Percentiles rank a stretch among this genome's conserved stretches.
These are phyloP conservation scores for Aspergillus mulundensis DNA, from an alignment of 495 filamentous ascomycete genomes.

Conservation along the genomic window DNA sequence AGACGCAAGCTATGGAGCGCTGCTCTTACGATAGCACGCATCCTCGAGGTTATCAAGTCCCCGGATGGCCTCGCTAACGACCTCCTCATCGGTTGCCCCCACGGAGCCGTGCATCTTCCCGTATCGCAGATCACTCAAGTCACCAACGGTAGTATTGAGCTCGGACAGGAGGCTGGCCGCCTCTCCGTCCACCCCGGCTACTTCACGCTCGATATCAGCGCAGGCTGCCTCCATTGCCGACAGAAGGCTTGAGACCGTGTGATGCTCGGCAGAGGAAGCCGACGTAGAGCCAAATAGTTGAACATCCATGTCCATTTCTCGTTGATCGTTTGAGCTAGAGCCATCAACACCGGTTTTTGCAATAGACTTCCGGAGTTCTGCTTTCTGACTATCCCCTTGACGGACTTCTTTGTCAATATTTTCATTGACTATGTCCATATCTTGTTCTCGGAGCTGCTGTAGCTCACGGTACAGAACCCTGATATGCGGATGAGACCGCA, in stretches of 20 bases:
- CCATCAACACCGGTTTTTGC: conserved; percentile 52
- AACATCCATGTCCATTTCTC: conserved; percentile 67
- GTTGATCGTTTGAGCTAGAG: conserved; percentile 53
- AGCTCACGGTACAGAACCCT: conserved; percentile 74
- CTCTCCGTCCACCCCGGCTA: conserved; percentile 59
- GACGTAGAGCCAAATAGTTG: conserved; percentile 63
- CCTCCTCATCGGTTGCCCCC: conserved; percentile 48
- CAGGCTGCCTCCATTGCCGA: conserved; percentile 64
- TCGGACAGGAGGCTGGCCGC: conserved; percentile 56
- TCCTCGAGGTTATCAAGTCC: conserved; percentile 57
- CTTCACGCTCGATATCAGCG: conserved; percentile 60
- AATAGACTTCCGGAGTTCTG: conserved; percentile 53
- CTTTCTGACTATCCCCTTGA: conserved; percentile 58
- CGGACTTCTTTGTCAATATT: conserved; percentile 66
- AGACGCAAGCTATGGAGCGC: background rate
- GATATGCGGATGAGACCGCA: conserved; percentile 68
- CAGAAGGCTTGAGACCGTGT: conserved; percentile 62
- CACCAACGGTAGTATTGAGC: conserved; percentile 60
- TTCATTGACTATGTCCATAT: conserved; percentile 61
- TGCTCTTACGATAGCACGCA: conserved; percentile 47
- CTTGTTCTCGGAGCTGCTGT: conserved; percentile 63
- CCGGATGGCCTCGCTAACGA: conserved; percentile 53
- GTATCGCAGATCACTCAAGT: conserved; percentile 79
- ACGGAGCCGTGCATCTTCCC: conserved; percentile 64
- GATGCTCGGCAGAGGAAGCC: conserved; percentile 36